These are phyloP conservation scores for Seiridium cupressi DNA, from an alignment of 2,329 filamentous ascomycete genomes.

Conservation along the genomic window DNA sequence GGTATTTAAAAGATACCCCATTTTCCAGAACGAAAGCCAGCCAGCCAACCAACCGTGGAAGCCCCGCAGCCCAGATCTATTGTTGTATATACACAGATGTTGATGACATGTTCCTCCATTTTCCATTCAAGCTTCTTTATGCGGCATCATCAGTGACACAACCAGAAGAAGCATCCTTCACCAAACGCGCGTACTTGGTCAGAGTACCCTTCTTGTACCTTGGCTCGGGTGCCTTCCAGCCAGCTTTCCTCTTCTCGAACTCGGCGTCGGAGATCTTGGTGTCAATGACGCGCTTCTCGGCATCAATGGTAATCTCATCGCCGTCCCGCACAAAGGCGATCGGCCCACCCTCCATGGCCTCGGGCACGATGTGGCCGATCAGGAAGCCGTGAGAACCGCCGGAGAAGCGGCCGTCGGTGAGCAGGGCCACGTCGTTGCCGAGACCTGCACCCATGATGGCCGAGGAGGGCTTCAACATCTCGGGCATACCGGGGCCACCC, in stretches of 20 bases:
- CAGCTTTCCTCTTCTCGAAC: conserved; percentile 52
- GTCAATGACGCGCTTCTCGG: conserved; percentile 69
- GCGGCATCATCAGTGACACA: conserved; percentile 46
- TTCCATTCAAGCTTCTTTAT: neutral
- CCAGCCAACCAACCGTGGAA: neutral
- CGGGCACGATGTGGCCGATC: conserved; percentile 84
- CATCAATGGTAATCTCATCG: conserved; percentile 79
- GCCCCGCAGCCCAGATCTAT: neutral
- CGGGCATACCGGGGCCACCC: conserved; percentile 91
- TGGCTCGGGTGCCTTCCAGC: conserved; percentile 61
- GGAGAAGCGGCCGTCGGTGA: conserved; percentile 75
- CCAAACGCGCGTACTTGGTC: conserved; percentile 65
- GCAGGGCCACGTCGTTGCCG: conserved; percentile 70
- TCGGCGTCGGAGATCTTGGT: conserved; percentile 66
- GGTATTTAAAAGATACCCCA: neutral
- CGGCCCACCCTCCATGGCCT: conserved; percentile 81
- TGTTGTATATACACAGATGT: conserved; percentile 4
- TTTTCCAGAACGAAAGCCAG: neutral
- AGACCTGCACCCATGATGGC: conserved; percentile 91
- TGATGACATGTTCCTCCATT: too few species aligned
- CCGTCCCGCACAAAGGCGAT: conserved; percentile 82
- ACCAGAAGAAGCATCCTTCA: conserved; percentile 58
- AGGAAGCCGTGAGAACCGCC: conserved; percentile 85
- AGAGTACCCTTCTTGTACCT: conserved; percentile 64
- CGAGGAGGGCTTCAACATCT: conserved; percentile 90